These are phyloP conservation scores for Solanum sparsipilum DNA, from an alignment of 257 asterid genomes.

Conservation along the genomic window DNA sequence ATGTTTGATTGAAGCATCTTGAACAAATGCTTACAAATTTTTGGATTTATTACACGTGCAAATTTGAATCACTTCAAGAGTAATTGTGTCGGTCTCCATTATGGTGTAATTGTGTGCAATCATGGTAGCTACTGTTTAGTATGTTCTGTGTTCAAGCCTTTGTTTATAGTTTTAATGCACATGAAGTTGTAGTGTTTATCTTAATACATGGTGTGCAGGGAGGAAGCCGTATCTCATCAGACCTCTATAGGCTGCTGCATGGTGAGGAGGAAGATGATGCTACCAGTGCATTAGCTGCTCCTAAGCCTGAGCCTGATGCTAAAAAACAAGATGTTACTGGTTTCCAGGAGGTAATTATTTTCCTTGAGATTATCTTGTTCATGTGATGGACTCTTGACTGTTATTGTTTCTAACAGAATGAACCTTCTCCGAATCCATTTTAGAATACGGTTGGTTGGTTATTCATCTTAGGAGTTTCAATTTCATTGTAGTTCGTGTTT, in stretches of 20 bases:
- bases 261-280: conserved; percentile 98
- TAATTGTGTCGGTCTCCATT: background rate
- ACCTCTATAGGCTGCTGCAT: conserved; percentile 68
- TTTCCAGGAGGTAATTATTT: conserved; percentile 46
- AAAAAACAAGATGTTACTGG: conserved; percentile 39
- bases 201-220: conserved; percentile 40
- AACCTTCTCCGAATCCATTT: background rate
- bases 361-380: background rate
- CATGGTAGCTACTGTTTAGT: background rate
- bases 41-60: background rate
- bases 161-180: background rate
- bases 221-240: conserved; percentile 78
- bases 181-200: background rate
- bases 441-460: background rate
- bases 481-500: background rate
- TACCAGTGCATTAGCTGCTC: conserved; percentile 74
- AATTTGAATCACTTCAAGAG: background rate
- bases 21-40: background rate
- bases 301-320: conserved; percentile 72
- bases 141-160: background rate
- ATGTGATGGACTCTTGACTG: background rate
- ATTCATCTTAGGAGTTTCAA: background rate
- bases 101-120: background rate
- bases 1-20: background rate
- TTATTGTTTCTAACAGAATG: background rate